Evolutionary conservation across 495 filamentous ascomycete species (phyloP), one percentile per base, ranked within the genome.

Genomic region (Aspergillus incahuasiensis): DNA sequence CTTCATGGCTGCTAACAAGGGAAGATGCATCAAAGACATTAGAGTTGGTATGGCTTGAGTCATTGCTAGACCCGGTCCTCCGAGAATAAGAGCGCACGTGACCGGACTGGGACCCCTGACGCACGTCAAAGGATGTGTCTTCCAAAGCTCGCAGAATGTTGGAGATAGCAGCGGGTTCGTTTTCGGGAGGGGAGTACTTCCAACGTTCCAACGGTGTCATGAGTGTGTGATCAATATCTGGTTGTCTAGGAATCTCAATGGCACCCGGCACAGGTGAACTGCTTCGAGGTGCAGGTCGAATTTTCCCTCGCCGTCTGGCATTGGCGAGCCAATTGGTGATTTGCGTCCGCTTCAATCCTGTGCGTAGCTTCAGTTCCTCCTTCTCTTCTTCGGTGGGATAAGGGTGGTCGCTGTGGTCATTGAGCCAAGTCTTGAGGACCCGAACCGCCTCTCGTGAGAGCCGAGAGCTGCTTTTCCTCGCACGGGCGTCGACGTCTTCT

Each of bases 281-380:
- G 16, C 77, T 82, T 18, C 80, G 81, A 49, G 80, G 72, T 19
- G 81, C 73, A 22, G 81, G 73, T 24, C 81, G 79, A 49, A 86
- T 80, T 74, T 92, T 92, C 53, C 86, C 83, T 52, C 89, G 77
- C 34, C 90, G 81, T 38, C 89, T 84, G 52, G 89, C 87, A 67
- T 95, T 95, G 48, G 90, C 90, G 11, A 95, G 79, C 90, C 89
- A 94, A 64, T 92, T 92, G 21, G 83, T 83, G 48, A 95, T 88
- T 66, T 95, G 90, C 11, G 75, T 84, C 59, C 84, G 80, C 57
- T 77, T 90, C 22, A 95, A 78, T 12, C 88, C 88, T 2, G 90
- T 95, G 55, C 80, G 77, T 42, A 77, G 71, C 63, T 86, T 83
- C 18, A 95, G 77, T 59, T 82, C 76, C 41, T 89, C 84, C 68